phyloP scores from a whole-genome alignment of 176 grass and related monocot species.

The Avena sativa region DNA sequence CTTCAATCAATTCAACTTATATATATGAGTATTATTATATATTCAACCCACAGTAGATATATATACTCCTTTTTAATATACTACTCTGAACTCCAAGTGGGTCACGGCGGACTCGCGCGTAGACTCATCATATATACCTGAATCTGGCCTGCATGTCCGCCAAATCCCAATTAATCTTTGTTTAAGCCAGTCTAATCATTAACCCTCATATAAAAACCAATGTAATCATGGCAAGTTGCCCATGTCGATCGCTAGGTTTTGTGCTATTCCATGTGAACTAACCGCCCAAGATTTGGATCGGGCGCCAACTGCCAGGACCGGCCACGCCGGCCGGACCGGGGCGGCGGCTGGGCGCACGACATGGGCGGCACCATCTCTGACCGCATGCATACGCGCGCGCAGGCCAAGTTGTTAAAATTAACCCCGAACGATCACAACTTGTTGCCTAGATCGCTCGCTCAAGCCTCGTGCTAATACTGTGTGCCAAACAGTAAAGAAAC shows the following conservation, averaged over 20 bases:
- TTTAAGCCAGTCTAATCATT: constrained; percentile 23
- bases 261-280: constrained; percentile 33
- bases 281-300: constrained; percentile 39
- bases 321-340: constrained; percentile 31
- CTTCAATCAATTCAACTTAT: background rate
- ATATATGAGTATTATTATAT: background rate
- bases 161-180: constrained; percentile 51
- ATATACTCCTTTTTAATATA: background rate
- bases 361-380: constrained; percentile 27
- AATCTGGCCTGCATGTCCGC: constrained; percentile 58
- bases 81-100: constrained; percentile 27
- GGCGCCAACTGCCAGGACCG: background rate
- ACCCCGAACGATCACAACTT: background rate
- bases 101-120: too few species aligned
- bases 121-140: constrained; percentile 37
- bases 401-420: background rate
- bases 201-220: background rate
- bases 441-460: background rate
- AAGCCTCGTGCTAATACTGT: background rate
- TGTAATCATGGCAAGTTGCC: constrained; percentile 35
- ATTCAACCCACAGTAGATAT: background rate
- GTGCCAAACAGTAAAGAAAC: constrained; percentile 1
- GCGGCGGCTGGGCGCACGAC: background rate
- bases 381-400: background rate
- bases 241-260: constrained; percentile 20